Conservation (phyloP, 1,284 basidiomycete species). For the Boletellus deceptivus region DNA sequence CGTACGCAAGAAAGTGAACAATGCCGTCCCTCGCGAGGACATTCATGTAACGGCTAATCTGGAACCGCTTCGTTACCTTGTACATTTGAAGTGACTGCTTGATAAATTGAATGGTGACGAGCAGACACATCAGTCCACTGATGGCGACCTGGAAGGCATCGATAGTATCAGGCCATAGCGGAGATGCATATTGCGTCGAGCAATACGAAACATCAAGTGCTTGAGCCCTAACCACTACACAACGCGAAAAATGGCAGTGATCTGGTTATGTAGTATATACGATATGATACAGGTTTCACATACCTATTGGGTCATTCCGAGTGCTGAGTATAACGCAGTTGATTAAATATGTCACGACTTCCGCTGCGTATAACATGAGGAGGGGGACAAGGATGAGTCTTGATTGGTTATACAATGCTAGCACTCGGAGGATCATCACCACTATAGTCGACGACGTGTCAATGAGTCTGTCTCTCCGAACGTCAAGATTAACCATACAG, state of each 20-base stretch:
- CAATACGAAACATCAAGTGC: background rate
- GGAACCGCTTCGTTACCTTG: background rate
- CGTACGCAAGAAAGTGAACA: background rate
- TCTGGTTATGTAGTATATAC: background rate
- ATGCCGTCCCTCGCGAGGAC: background rate
- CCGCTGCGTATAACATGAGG: background rate
- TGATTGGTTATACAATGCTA: background rate
- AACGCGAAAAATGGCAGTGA: background rate
- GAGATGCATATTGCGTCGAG: background rate
- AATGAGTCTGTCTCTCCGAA: background rate
- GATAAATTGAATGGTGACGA: background rate
- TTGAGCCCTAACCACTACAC: background rate
- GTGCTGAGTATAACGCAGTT: background rate
- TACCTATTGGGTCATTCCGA: background rate
- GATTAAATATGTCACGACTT: background rate
- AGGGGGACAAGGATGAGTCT: background rate
- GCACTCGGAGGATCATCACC: background rate
- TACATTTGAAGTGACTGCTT: background rate
- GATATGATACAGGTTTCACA: background rate
- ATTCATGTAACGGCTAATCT: background rate
- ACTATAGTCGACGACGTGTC: background rate
- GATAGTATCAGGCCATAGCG: background rate
- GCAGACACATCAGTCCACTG: background rate
- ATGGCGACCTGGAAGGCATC: background rate
- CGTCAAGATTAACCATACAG: background rate